Conservation (phyloP, 2,329 filamentous ascomycete genomes). For the Myriangium duriaei region DNA sequence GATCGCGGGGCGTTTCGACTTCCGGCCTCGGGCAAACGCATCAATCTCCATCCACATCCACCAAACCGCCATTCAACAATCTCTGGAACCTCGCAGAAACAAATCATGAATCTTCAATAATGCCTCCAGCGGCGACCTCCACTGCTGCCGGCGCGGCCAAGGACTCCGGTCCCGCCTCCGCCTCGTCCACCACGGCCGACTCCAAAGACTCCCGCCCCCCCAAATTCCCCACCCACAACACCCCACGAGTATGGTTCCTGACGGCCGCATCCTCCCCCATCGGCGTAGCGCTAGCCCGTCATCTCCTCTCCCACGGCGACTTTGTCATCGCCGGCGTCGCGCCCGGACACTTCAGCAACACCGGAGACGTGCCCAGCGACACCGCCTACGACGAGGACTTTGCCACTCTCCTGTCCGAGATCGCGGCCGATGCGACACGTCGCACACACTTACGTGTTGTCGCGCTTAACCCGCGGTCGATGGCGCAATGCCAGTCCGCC, state of each 20-base stretch:
- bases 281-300: constrained; percentile 66
- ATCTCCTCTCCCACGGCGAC: constrained; percentile 81
- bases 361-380: constrained; percentile 66
- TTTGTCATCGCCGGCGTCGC: constrained; percentile 76
- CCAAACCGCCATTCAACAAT: neutral
- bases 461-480: constrained; percentile 45
- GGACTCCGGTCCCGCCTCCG: neutral
- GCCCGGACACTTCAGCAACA: constrained; percentile 78
- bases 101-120: neutral
- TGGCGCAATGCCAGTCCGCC: constrained; percentile 67
- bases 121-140: neutral
- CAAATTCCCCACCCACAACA: constrained; percentile 48
- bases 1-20: too few species aligned
- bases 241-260: constrained; percentile 82
- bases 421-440: constrained; percentile 56
- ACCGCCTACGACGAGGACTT: constrained; percentile 61
- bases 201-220: constrained; percentile 24
- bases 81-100: neutral
- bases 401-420: constrained; percentile 58
- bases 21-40: too few species aligned
- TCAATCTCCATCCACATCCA: too few species aligned
- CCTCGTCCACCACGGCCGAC: constrained; percentile 11
- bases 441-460: constrained; percentile 58
- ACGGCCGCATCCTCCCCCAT: constrained; percentile 78
- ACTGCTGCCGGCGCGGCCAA: neutral